Evolutionary conservation across 2,329 filamentous ascomycete species (phyloP).

Genomic region (Microsporum ferrugineum): DNA sequence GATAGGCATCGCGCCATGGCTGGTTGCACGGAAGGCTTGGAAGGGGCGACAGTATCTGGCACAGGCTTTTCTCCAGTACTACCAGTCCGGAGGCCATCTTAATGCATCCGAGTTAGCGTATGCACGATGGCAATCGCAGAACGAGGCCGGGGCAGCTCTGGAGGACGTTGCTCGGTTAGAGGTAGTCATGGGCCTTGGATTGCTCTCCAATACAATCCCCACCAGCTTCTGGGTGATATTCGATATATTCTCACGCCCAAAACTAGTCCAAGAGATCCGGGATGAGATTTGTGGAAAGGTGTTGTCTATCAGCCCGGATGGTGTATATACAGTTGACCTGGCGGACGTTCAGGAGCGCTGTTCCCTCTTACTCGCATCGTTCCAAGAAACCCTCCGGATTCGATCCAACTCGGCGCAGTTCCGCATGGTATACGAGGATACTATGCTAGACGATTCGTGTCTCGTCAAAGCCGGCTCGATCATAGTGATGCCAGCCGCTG

Average conservation of each 20-base stretch:
- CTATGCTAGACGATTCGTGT: not conserved
- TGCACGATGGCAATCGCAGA: not conserved
- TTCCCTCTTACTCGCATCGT: not conserved
- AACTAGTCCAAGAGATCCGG: not conserved
- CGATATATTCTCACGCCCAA: conserved; percentile 33
- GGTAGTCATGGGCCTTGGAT: conserved; percentile 22
- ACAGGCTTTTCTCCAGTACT: not conserved
- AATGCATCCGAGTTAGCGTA: not conserved
- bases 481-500: not conserved
- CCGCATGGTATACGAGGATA: not conserved
- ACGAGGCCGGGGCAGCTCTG: not conserved
- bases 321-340: not conserved
- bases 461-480: conserved; percentile 1
- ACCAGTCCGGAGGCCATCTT: not conserved
- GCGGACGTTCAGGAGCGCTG: not conserved
- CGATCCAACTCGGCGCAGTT: not conserved
- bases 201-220: conserved; percentile 35
- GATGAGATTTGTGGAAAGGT: not conserved
- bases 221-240: conserved; percentile 38
- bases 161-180: conserved; percentile 22
- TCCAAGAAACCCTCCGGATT: conserved; percentile 1
- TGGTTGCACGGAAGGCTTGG: not conserved
- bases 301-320: not conserved
- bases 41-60: not conserved
- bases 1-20: not conserved